A percentile compares a stretch with the other conserved stretches of the same genome.
Evolutionary conservation across 129 eudicot genomes (phyloP).

Genomic region (Tanacetum coccineum): DNA sequence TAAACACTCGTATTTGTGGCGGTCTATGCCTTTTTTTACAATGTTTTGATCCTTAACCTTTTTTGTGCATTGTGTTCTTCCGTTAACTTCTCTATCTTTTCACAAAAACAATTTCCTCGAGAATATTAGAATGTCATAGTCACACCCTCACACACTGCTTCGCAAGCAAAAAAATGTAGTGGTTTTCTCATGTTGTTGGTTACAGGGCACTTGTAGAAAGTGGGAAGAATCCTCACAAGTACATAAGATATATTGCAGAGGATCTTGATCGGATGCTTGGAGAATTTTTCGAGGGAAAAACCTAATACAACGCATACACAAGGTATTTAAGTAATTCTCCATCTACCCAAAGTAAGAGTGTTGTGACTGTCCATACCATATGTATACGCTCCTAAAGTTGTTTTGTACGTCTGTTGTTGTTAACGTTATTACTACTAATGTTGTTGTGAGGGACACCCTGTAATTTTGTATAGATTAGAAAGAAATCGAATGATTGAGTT

Average conservation of each 20-base stretch:
- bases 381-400: background rate
- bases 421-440: background rate
- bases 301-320: slow-evolving; percentile 40
- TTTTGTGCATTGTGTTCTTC: too few species aligned
- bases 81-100: too few species aligned
- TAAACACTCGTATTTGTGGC: too few species aligned
- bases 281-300: slow-evolving; percentile 94
- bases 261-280: slow-evolving; percentile 97
- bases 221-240: slow-evolving; percentile 90
- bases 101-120: too few species aligned
- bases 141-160: too few species aligned
- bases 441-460: background rate
- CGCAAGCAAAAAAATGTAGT: too few species aligned
- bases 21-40: too few species aligned
- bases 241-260: slow-evolving; percentile 78
- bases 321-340: slow-evolving; percentile 12
- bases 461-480: slow-evolving; percentile 6
- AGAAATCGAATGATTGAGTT: background rate
- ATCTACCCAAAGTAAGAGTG: slow-evolving; percentile 3
- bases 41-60: too few species aligned
- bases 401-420: slow-evolving; percentile 1
- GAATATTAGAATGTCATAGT: too few species aligned
- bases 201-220: slow-evolving; percentile 81
- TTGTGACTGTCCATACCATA: background rate
- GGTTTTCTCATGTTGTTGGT: too few species aligned